These are phyloP conservation scores for Astrocystis sublimbata DNA, from an alignment of 495 filamentous ascomycete species.

Conservation along the genomic window DNA sequence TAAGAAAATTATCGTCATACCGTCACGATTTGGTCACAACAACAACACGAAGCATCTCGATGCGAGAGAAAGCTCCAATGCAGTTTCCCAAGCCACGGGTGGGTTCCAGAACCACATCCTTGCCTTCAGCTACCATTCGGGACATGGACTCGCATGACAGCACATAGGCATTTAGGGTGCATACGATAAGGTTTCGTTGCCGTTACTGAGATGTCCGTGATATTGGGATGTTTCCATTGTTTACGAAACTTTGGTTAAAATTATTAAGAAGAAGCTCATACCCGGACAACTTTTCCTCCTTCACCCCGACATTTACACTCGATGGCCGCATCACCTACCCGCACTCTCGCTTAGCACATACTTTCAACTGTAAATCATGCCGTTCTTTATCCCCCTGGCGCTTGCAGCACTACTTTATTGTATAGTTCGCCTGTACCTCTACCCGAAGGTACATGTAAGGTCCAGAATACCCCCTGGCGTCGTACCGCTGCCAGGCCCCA, in stretches of 20 bases:
- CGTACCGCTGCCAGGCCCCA: conserved; percentile 34
- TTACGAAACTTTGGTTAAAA: too few relatives aligned
- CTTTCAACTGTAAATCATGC: conserved; percentile 15
- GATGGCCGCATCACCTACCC: not conserved
- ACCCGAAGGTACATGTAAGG: conserved; percentile 8
- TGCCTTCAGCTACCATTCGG: not conserved
- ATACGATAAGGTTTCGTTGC: conserved; percentile 2
- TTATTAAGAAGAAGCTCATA: not conserved
- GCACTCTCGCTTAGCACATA: not conserved
- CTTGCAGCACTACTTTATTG: conserved; percentile 20
- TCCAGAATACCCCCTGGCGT: conserved; percentile 26
- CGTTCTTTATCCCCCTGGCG: conserved; percentile 18
- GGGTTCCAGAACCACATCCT: not conserved
- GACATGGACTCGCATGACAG: too few relatives aligned
- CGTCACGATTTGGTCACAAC: not conserved
- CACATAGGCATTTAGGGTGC: not conserved
- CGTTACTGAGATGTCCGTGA: not conserved
- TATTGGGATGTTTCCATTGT: not conserved
- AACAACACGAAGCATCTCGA: too few relatives aligned
- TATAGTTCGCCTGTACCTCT: conserved; percentile 15
- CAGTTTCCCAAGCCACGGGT: not conserved
- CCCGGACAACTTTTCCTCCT: not conserved
- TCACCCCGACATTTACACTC: not conserved
- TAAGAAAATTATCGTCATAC: not conserved
- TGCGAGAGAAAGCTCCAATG: not conserved